Evolutionary conservation across 2,329 filamentous ascomycete species (phyloP).

Genomic region (Ophiostoma sp.): DNA sequence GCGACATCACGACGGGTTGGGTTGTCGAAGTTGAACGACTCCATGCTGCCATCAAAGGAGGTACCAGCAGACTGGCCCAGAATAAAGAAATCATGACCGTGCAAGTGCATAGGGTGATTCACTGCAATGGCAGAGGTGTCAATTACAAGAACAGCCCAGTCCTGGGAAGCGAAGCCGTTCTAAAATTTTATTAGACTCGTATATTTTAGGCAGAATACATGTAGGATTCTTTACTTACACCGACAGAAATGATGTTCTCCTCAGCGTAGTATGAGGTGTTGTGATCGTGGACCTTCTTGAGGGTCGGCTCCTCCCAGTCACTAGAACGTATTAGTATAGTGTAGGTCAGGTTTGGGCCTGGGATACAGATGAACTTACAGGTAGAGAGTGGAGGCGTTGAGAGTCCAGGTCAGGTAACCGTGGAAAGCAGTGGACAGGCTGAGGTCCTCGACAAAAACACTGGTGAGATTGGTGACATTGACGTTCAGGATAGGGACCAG

Average conservation of each 20-base stretch:
- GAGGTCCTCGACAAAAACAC: not conserved
- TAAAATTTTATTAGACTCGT: not conserved
- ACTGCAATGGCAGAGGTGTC: slow-evolving; percentile 20
- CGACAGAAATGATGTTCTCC: slow-evolving; percentile 25
- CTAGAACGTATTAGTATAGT: not conserved
- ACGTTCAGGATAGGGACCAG: slow-evolving; percentile 33
- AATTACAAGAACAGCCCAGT: slow-evolving; percentile 26
- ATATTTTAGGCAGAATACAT: not conserved
- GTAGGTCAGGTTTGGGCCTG: not conserved
- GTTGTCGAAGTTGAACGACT: slow-evolving; percentile 31
- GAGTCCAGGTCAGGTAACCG: slow-evolving; percentile 8
- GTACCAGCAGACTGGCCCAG: slow-evolving; percentile 25
- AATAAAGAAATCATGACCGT: slow-evolving; percentile 32
- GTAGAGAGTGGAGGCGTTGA: not conserved
- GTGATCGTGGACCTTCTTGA: slow-evolving; percentile 33
- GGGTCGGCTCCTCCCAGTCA: slow-evolving; percentile 4
- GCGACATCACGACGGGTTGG: slow-evolving; percentile 43
- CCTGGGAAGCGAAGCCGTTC: slow-evolving; percentile 9
- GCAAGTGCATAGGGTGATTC: slow-evolving; percentile 28
- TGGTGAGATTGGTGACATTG: slow-evolving; percentile 33
- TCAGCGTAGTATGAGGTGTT: slow-evolving; percentile 15
- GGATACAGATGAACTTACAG: not conserved
- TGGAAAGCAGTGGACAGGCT: not conserved
- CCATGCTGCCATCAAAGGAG: slow-evolving; percentile 23
- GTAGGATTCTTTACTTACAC: slow-evolving; percentile 4